Conservation (phyloP, 805 yeast genomes). For the Helenozyma baotianmanensis region DNA sequence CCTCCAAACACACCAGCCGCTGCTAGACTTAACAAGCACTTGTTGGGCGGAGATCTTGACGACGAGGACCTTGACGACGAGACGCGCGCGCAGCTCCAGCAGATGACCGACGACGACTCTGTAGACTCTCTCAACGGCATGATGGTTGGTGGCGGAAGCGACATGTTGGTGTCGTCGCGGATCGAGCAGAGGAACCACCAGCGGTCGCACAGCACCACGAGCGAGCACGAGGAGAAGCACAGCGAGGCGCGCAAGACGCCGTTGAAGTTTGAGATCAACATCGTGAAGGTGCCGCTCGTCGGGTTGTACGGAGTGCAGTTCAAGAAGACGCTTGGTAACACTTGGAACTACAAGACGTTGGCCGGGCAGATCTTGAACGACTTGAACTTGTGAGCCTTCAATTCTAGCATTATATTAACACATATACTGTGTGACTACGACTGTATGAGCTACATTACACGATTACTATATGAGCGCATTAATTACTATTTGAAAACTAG, state of each 20-base stretch:
- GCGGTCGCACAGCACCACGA: slow-evolving; percentile 24
- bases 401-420: too few relatives aligned
- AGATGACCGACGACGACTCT: slow-evolving; percentile 51
- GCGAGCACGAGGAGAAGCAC: slow-evolving; percentile 7
- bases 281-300: slow-evolving; percentile 87
- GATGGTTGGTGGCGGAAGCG: slow-evolving; percentile 47
- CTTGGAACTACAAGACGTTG: slow-evolving; percentile 89
- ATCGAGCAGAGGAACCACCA: slow-evolving; percentile 47
- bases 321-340: slow-evolving; percentile 87
- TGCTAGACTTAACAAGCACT: slow-evolving; percentile 29
- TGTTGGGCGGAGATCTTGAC: slow-evolving; percentile 25
- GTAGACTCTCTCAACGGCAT: slow-evolving; percentile 51
- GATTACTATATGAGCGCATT: too few relatives aligned
- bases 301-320: slow-evolving; percentile 92
- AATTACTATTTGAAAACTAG: too few relatives aligned
- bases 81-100: slow-evolving; percentile 22
- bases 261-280: slow-evolving; percentile 82
- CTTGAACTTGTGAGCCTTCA: slow-evolving; percentile 47
- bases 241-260: slow-evolving; percentile 39
- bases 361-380: slow-evolving; percentile 80
- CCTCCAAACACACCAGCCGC: slow-evolving; percentile 59
- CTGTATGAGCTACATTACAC: too few relatives aligned
- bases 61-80: slow-evolving; percentile 27
- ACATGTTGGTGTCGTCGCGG: slow-evolving; percentile 58
- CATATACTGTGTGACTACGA: too few relatives aligned